phyloP scores from a whole-genome alignment of 257 asterid species.

The Lantana camara region DNA sequence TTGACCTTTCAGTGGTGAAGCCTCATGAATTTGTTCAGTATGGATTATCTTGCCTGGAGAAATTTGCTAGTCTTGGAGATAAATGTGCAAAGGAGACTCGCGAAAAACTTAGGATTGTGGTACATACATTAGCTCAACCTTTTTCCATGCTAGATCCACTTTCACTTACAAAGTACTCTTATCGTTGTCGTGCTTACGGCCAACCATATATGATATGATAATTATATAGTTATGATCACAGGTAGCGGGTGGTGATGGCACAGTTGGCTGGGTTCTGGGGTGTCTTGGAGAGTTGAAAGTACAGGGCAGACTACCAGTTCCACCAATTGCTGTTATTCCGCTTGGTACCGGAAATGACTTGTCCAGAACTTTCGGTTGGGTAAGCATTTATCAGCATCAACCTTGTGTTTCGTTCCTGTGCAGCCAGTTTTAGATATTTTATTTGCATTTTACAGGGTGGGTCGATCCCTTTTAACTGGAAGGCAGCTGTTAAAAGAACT shows the following conservation, averaged over 20 bases:
- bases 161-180: background rate
- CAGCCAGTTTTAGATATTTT: constrained; percentile 29
- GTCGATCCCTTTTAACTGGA: constrained; percentile 95
- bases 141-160: background rate
- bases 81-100: constrained; percentile 77
- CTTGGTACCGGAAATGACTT: constrained; percentile 99
- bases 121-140: constrained; percentile 34
- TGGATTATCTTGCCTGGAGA: constrained; percentile 93
- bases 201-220: constrained; percentile 16
- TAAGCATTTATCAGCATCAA: constrained; percentile 38
- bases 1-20: constrained; percentile 82
- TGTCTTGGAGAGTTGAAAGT: constrained; percentile 85
- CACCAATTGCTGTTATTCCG: constrained; percentile 84
- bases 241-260: constrained; percentile 99
- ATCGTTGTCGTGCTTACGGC: constrained; percentile 16
- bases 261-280: constrained; percentile 99
- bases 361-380: constrained; percentile 97
- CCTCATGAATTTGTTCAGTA: constrained; percentile 94
- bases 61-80: constrained; percentile 79
- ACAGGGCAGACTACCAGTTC: constrained; percentile 68
- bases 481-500: constrained; percentile 78
- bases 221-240: constrained; percentile 42
- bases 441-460: constrained; percentile 66
- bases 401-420: constrained; percentile 18
- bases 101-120: constrained; percentile 91